phyloP scores from a whole-genome alignment of 192 early-diverging fungal genomes.

The Gamsiella multidivaricata region DNA sequence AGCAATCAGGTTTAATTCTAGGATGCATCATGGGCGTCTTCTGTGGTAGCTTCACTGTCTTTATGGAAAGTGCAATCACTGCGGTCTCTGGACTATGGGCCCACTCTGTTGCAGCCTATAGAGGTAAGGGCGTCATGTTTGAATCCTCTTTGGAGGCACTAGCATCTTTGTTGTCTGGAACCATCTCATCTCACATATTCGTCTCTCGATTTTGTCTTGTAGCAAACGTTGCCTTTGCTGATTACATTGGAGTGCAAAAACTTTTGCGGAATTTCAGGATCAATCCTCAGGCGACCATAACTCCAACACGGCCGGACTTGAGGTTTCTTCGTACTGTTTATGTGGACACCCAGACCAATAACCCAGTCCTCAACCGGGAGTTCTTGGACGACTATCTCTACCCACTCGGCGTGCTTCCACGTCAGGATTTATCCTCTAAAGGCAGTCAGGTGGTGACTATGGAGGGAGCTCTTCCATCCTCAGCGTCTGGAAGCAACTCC shows the following conservation, averaged over 20 bases:
- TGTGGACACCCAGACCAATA: slow-evolving; percentile 62
- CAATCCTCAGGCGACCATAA: slow-evolving; percentile 61
- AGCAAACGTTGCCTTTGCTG: slow-evolving; percentile 74
- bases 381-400: slow-evolving; percentile 47
- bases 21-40: slow-evolving; percentile 72
- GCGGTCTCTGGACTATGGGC: slow-evolving; percentile 75
- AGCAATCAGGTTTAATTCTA: slow-evolving; percentile 77
- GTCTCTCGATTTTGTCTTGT: too few relatives aligned
- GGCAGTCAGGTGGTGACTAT: slow-evolving; percentile 9
- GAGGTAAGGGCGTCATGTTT: too few relatives aligned
- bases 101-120: slow-evolving; percentile 71
- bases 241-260: slow-evolving; percentile 69
- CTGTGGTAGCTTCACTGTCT: slow-evolving; percentile 72
- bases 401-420: slow-evolving; percentile 55
- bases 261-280: slow-evolving; percentile 66
- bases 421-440: slow-evolving; percentile 64
- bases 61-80: slow-evolving; percentile 66
- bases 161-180: too few relatives aligned
- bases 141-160: too few relatives aligned
- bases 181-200: too few relatives aligned
- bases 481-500: slow-evolving; percentile 57
- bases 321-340: slow-evolving; percentile 69
- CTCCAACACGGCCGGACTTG: slow-evolving; percentile 68
- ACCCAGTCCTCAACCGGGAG: slow-evolving; percentile 22
- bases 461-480: background rate